These are phyloP conservation scores for Lavandula angustifolia DNA, from an alignment of 257 asterid species.

Conservation along the genomic window DNA sequence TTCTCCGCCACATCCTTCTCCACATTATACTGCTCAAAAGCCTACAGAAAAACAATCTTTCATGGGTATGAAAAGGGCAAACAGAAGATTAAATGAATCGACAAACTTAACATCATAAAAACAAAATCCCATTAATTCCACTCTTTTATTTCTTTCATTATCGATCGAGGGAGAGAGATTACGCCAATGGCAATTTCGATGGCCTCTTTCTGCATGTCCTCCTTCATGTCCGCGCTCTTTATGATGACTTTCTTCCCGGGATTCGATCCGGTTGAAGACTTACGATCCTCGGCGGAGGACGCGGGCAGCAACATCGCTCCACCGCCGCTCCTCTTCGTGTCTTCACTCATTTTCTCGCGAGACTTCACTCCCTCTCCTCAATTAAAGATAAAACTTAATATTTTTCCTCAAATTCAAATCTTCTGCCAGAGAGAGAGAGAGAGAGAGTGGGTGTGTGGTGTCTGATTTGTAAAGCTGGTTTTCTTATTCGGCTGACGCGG, in stretches of 20 bases:
- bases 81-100: neutral
- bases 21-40: slow-evolving; percentile 80
- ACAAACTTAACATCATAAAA: neutral
- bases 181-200: slow-evolving; percentile 86
- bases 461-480: slow-evolving; percentile 38
- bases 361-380: slow-evolving; percentile 25
- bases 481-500: slow-evolving; percentile 29
- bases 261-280: slow-evolving; percentile 51
- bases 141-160: neutral
- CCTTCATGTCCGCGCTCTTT: slow-evolving; percentile 96
- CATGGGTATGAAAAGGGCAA: neutral
- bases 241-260: slow-evolving; percentile 68
- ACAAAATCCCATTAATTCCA: neutral
- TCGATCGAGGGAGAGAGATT: slow-evolving; percentile 30
- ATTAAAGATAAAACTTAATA: neutral
- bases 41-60: slow-evolving; percentile 43
- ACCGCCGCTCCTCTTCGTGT: slow-evolving; percentile 62
- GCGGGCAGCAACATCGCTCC: slow-evolving; percentile 48
- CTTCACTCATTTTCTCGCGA: slow-evolving; percentile 60
- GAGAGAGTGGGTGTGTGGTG: slow-evolving; percentile 30
- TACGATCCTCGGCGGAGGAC: slow-evolving; percentile 59
- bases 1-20: slow-evolving; percentile 98
- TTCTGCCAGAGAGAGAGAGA: slow-evolving; percentile 28
- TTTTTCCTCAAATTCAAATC: slow-evolving; percentile 23
- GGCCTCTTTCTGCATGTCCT: slow-evolving; percentile 92